A percentile compares a stretch with the other conserved stretches of the same genome.
phyloP scores from a whole-genome alignment of 768 basidiomycete species.

The Suillus ampliporus region DNA sequence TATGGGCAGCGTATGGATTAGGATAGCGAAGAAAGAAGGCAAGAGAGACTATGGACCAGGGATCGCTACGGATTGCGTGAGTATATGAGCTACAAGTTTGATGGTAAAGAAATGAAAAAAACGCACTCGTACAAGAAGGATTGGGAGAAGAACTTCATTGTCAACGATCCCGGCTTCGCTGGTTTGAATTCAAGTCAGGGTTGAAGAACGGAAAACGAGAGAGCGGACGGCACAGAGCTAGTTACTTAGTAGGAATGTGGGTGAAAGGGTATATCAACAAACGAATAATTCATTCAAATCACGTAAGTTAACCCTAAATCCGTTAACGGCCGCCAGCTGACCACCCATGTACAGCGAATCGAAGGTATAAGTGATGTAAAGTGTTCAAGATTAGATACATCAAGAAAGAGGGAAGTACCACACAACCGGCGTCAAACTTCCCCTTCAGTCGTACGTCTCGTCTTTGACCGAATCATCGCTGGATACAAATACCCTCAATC shows the following conservation, averaged over 20 bases:
- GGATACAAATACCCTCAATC: constrained; percentile 60
- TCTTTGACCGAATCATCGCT: constrained; percentile 51
- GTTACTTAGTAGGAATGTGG: background rate
- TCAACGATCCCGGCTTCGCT: constrained; percentile 42
- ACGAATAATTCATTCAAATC: background rate
- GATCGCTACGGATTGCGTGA: constrained; percentile 63
- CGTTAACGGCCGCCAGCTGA: constrained; percentile 1
- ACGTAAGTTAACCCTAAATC: constrained; percentile 13
- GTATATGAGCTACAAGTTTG: constrained; percentile 10
- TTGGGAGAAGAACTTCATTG: constrained; percentile 61
- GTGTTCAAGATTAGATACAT: background rate
- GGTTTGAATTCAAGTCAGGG: constrained; percentile 1
- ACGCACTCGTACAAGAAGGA: constrained; percentile 64
- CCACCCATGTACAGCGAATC: background rate
- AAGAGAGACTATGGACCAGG: constrained; percentile 90
- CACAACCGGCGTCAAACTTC: background rate
- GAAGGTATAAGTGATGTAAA: background rate
- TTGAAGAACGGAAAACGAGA: background rate
- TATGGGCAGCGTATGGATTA: constrained; percentile 92
- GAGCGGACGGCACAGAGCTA: background rate
- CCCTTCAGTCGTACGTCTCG: constrained; percentile 49
- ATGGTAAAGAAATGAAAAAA: background rate
- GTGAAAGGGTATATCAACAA: background rate
- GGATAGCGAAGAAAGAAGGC: constrained; percentile 97
- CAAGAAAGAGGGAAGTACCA: background rate